Evolutionary conservation across 352 stramenopile species (phyloP).

Genomic region (Elongisporangium undulatum): DNA sequence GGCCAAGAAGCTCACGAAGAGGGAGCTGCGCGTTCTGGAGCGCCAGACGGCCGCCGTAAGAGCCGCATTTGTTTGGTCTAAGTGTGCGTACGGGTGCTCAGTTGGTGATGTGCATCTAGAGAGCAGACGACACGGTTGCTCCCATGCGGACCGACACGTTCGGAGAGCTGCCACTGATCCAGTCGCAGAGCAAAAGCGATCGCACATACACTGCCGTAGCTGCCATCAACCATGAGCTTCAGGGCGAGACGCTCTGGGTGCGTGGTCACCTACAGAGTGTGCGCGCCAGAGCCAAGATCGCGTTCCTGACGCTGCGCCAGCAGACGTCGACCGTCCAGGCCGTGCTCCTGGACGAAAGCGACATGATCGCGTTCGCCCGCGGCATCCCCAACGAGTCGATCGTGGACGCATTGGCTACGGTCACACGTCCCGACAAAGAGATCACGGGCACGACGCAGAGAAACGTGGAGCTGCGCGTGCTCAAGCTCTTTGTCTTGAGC

Average conservation of each 20-base stretch:
- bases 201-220: conserved; percentile 53
- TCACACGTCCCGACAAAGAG: conserved; percentile 81
- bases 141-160: conserved; percentile 82
- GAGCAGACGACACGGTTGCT: conserved; percentile 40
- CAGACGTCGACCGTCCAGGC: conserved; percentile 95
- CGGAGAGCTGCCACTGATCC: conserved; percentile 86
- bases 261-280: conserved; percentile 94
- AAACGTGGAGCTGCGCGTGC: conserved; percentile 93
- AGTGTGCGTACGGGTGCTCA: too few species aligned
- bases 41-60: conserved; percentile 74
- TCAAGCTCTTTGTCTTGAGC: conserved; percentile 94
- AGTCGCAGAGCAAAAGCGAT: conserved; percentile 85
- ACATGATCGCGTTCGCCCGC: conserved; percentile 97
- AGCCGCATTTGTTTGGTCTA: too few species aligned
- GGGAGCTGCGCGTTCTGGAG: conserved; percentile 87
- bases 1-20: conserved; percentile 89
- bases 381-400: conserved; percentile 95
- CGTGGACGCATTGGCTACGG: conserved; percentile 94
- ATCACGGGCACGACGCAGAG: conserved; percentile 94
- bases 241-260: conserved; percentile 92
- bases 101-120: too few species aligned
- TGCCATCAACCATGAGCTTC: conserved; percentile 74
- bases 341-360: conserved; percentile 82
- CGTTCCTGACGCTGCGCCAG: conserved; percentile 97
- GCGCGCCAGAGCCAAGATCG: conserved; percentile 91